Conservation (phyloP, 208 protist species). For the Giardia duodenalis region DNA sequence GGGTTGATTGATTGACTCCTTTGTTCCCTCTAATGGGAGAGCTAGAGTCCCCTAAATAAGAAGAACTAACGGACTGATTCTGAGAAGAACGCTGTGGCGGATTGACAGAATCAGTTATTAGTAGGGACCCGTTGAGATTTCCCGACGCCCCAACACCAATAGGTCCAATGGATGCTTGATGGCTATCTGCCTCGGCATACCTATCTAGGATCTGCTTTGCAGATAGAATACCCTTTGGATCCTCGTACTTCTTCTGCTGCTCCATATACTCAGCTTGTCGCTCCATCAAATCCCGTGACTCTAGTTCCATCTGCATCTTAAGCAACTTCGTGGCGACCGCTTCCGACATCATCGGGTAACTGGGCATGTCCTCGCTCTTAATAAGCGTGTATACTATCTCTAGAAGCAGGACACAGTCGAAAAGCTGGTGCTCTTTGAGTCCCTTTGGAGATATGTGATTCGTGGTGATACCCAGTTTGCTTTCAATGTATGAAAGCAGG, state of each 20-base stretch:
- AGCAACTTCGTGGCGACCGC: background rate
- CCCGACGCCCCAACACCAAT: background rate
- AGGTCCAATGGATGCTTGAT: background rate
- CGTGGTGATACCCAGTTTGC: background rate
- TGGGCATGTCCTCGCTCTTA: background rate
- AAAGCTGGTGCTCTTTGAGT: background rate
- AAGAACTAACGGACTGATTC: background rate
- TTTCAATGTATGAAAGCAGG: background rate
- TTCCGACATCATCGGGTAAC: background rate
- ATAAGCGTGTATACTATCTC: background rate
- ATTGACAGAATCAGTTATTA: background rate
- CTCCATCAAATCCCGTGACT: background rate
- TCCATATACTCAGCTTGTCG: background rate
- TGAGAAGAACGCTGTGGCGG: background rate
- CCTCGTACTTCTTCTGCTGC: background rate
- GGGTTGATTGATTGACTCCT: too few species aligned
- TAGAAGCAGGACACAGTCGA: background rate
- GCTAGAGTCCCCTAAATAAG: too few species aligned
- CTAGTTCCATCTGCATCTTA: background rate
- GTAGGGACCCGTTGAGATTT: background rate
- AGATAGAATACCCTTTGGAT: background rate
- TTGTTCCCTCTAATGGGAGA: too few species aligned
- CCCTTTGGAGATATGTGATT: background rate
- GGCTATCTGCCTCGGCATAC: background rate
- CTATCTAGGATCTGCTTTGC: background rate